A percentile compares a stretch with the other conserved stretches of the same genome.
These are phyloP conservation scores for Gardenia jasminoides DNA, from an alignment of 257 asterid species.

Conservation along the genomic window DNA sequence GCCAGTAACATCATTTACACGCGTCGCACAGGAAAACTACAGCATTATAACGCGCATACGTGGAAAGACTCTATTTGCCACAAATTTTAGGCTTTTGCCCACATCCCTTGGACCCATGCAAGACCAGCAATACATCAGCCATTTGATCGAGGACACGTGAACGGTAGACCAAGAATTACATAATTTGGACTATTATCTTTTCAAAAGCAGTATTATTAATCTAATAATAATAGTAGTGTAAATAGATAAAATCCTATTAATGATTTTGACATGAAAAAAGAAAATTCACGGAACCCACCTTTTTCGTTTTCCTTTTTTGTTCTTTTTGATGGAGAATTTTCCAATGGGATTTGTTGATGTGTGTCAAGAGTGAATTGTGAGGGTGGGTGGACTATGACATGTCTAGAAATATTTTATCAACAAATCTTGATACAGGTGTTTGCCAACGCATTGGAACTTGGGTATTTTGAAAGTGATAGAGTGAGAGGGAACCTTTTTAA, in stretches of 20 bases:
- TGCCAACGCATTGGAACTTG: conserved; percentile 33
- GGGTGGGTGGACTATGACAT: conserved; percentile 41
- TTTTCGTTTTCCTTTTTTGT: not conserved
- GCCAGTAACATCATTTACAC: conserved; percentile 36
- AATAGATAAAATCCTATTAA: not conserved
- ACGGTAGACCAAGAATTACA: conserved; percentile 7
- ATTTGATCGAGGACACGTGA: conserved; percentile 33
- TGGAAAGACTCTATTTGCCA: not conserved
- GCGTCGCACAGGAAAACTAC: conserved; percentile 26
- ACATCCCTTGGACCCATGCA: not conserved
- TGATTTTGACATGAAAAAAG: conserved; percentile 31
- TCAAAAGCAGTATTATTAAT: not conserved
- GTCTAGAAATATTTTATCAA: conserved; percentile 22
- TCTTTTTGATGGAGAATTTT: not conserved
- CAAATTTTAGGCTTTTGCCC: not conserved
- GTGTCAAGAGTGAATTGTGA: conserved; percentile 30
- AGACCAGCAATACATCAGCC: not conserved
- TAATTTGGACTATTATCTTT: conserved; percentile 8
- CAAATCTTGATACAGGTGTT: conserved; percentile 38
- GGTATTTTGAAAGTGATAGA: conserved; percentile 38
- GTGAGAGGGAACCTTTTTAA: not conserved
- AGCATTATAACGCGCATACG: not conserved
- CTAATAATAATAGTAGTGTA: not conserved
- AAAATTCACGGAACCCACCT: not conserved
- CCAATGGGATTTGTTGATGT: conserved; percentile 21